Percentiles rank a stretch among this genome's conserved stretches.
phyloP scores from a whole-genome alignment of 2,329 filamentous ascomycete genomes.

The Gaeumannomyces tritici region DNA sequence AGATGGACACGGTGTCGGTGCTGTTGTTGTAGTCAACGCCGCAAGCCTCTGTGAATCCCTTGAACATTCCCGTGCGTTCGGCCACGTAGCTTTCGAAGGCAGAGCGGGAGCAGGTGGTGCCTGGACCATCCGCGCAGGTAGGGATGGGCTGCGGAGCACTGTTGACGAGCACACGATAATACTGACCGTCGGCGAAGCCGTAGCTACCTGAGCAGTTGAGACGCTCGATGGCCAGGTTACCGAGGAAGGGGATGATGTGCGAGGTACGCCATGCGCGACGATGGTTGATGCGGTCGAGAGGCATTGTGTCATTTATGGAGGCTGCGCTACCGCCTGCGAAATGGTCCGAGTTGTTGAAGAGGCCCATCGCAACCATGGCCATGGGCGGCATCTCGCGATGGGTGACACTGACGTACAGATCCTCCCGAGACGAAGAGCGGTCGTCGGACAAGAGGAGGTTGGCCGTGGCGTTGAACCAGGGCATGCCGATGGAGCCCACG shows the following conservation, averaged over 20 bases:
- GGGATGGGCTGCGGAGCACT: slow-evolving; percentile 30
- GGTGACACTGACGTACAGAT: slow-evolving; percentile 59
- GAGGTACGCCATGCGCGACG: slow-evolving; percentile 54
- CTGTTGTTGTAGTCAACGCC: slow-evolving; percentile 22
- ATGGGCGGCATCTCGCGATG: slow-evolving; percentile 60
- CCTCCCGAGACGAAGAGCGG: slow-evolving; percentile 16
- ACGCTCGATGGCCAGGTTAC: slow-evolving; percentile 57
- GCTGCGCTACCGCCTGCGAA: slow-evolving; percentile 36
- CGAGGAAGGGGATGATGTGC: slow-evolving; percentile 53
- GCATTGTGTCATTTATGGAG: slow-evolving; percentile 53
- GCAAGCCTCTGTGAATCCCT: slow-evolving; percentile 29
- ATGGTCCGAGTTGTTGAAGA: slow-evolving; percentile 58
- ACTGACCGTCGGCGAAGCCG: slow-evolving; percentile 42
- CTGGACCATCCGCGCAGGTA: slow-evolving; percentile 31
- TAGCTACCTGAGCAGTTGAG: slow-evolving; percentile 49
- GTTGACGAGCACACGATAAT: slow-evolving; percentile 35
- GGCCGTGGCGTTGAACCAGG: slow-evolving; percentile 57
- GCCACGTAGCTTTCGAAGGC: slow-evolving; percentile 29
- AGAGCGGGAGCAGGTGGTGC: slow-evolving; percentile 29
- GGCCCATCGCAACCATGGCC: slow-evolving; percentile 55
- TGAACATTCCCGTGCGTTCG: slow-evolving; percentile 25
- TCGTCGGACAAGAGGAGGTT: slow-evolving; percentile 28
- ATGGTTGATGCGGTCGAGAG: slow-evolving; percentile 51
- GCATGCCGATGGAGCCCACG: slow-evolving; percentile 50
- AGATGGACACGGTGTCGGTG: slow-evolving; percentile 24